These are phyloP conservation scores for Yamadazyma takamatsuzukensis DNA, from an alignment of 805 yeast genomes.

Conservation along the genomic window DNA sequence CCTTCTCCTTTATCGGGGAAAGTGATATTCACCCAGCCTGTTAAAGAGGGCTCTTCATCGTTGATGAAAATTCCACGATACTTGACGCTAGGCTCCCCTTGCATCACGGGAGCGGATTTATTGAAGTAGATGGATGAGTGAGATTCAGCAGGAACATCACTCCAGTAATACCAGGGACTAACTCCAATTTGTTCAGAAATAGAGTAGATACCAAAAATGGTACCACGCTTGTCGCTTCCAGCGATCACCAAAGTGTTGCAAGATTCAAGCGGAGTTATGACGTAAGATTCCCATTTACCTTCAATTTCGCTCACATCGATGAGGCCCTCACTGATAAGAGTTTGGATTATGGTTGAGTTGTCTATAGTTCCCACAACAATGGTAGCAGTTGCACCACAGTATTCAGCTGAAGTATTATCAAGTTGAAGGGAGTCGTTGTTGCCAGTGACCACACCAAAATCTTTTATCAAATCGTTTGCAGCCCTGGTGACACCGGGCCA, in stretches of 20 bases:
- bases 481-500: slow-evolving; percentile 17
- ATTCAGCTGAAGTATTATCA: slow-evolving; percentile 4
- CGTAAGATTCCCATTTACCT: slow-evolving; percentile 17
- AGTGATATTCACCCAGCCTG: slow-evolving; percentile 14
- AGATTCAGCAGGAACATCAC: slow-evolving; percentile 12
- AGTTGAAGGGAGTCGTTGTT: slow-evolving; percentile 6
- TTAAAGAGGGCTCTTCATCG: slow-evolving; percentile 16
- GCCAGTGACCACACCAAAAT: slow-evolving; percentile 13
- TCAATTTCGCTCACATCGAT: slow-evolving; percentile 11
- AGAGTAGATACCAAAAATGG: slow-evolving; percentile 15
- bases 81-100: slow-evolving; percentile 16
- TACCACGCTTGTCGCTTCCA: slow-evolving; percentile 18
- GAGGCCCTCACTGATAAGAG: slow-evolving; percentile 3
- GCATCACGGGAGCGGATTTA: slow-evolving; percentile 4
- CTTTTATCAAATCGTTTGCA: slow-evolving; percentile 11
- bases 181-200: slow-evolving; percentile 17
- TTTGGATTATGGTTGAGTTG: slow-evolving; percentile 9
- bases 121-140: slow-evolving; percentile 11
- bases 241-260: slow-evolving; percentile 13
- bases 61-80: slow-evolving; percentile 15
- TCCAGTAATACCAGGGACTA: slow-evolving; percentile 15
- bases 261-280: slow-evolving; percentile 4
- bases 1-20: slow-evolving; percentile 13
- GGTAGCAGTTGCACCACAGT: slow-evolving; percentile 3
- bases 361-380: slow-evolving; percentile 16